Base-by-base conservation (phyloP, 2,329 filamentous ascomycete species). In the Metarhizium rileyi region DNA sequence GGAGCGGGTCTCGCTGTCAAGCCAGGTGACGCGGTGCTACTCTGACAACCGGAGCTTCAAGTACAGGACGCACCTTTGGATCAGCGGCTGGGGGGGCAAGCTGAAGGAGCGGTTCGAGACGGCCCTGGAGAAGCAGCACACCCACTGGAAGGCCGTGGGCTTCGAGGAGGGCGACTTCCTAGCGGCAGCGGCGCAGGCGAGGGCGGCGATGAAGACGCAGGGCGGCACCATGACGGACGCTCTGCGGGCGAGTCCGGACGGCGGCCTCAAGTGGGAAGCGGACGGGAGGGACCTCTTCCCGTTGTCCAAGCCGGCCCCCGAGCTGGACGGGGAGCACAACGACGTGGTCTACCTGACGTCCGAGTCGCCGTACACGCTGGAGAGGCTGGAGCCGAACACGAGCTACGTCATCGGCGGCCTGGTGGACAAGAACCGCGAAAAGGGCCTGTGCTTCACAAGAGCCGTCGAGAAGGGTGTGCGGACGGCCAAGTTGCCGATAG, bases 341-440 rank as follows among this genome's bases (percentile, higher is more conserved):
- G 69, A 72, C 44, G 74, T 96, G 6, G 79, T 98, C 50, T 98
- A 98, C 63, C 80, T 98, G 4, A 88, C 88, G 7, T 90, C 90
- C 16, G 93, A 98, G 66, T 94, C 89, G n/a, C 83, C 86, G 0
- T 77, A 95, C 57, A 91, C 86, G 0, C 76, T 98, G 27, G 83
- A 85, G 5, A 79, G 86, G 41, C 77, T 98, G 41, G 89, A 90
- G 64, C 88, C 90, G 0, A 85, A 93, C 68, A 90, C 85, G 53
- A 91, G 83, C 51, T 98, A 98, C 66, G 85, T 98, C 54, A 86
- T 98, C 50, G 93, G 93, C 33, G 93, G 91, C 0, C 75, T 98
- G 33, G 93, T 98, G 25, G 93, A 98, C 70, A 90, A 90, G 70
- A 98, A 98, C 67, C 80, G 93, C 42, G 85, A 98, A 68, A 98